phyloP scores from a whole-genome alignment of 2,329 filamentous ascomycete genomes.

The Fusarium kyushuense region DNA sequence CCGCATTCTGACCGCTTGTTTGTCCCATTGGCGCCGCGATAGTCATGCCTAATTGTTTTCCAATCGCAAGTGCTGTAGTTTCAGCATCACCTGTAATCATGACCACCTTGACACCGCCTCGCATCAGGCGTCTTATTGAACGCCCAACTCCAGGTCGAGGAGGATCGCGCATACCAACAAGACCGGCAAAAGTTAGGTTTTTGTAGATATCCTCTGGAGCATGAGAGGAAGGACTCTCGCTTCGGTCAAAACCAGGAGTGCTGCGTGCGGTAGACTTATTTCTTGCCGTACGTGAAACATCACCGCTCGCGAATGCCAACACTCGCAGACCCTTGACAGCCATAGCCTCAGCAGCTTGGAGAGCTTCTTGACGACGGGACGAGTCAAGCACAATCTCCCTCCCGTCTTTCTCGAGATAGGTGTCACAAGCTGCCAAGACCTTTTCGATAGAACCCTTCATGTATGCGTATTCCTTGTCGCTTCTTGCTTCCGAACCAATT shows the following conservation, averaged over 20 bases:
- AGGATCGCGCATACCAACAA: slow-evolving; percentile 98
- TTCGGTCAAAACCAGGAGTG: slow-evolving; percentile 61
- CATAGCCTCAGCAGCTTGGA: slow-evolving; percentile 86
- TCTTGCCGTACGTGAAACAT: slow-evolving; percentile 64
- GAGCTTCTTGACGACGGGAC: slow-evolving; percentile 76
- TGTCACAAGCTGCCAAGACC: slow-evolving; percentile 87
- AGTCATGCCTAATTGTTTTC: slow-evolving; percentile 93
- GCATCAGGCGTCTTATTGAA: slow-evolving; percentile 89
- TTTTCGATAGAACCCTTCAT: slow-evolving; percentile 95
- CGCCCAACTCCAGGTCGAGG: slow-evolving; percentile 90
- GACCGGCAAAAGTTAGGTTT: slow-evolving; percentile 87
- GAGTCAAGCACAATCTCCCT: slow-evolving; percentile 88
- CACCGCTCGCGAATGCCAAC: slow-evolving; percentile 90
- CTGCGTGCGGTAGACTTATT: slow-evolving; percentile 62
- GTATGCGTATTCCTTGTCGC: slow-evolving; percentile 84
- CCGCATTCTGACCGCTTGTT: slow-evolving; percentile 66
- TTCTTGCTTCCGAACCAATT: slow-evolving; percentile 71
- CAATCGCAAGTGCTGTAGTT: slow-evolving; percentile 93
- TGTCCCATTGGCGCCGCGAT: slow-evolving; percentile 69
- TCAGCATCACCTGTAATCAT: slow-evolving; percentile 99
- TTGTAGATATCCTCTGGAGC: slow-evolving; percentile 78
- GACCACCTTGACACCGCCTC: slow-evolving; percentile 94
- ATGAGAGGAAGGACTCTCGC: slow-evolving; percentile 58
- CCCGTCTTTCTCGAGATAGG: slow-evolving; percentile 87
- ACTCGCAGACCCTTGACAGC: slow-evolving; percentile 90